Evolutionary conservation across 306 rosid species (phyloP), one percentile per base, ranked within the genome.

Genomic region (Purshia tridentata): DNA sequence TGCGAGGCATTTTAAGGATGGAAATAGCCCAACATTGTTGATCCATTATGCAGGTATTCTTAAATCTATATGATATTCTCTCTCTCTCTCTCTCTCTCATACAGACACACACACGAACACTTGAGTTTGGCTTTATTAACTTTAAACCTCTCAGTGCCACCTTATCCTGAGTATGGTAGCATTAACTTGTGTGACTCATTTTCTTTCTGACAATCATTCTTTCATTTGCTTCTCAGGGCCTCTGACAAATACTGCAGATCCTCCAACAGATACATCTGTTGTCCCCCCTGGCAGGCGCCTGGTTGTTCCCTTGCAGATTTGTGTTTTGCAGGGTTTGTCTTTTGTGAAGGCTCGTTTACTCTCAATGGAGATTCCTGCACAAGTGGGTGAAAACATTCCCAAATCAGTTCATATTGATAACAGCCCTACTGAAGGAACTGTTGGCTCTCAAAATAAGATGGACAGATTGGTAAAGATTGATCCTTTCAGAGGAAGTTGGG

Each of bases 281-380:
- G 85, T 85, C 42, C 86, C 99, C 66, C 99, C 97, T 70, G 97
- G 99, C 48, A 87, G 96, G 82, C 96, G 96, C 77, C 87, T 95
- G 77, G 82, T 86, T 77, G 92, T 95, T 77, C 99, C 98, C 15
- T 76, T 95, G 81, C 93, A 90, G 80, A 88, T 91, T 77, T 95
- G 97, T 79, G 99, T 95, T 75, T 72, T 90, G 67, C 98, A 92
- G 74, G 97, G 99, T 69, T 79, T 95, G 84, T 95, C 96, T 63
- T 88, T 90, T 72, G 96, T 91, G 10, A 95, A 91, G 85, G 99
- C 99, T 68, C 89, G 88, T 59, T 84, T 95, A 82, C 98, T 95
- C 73, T 91, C 97, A 19, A 91, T 95, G 99, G 99, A 95, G 68
- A 90, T 95, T 90, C 98, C 99, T 67, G 99, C 98, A 42, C 88